Evolutionary conservation across 1,284 basidiomycete species (phyloP).

Genomic region (Pascua sp.): DNA sequence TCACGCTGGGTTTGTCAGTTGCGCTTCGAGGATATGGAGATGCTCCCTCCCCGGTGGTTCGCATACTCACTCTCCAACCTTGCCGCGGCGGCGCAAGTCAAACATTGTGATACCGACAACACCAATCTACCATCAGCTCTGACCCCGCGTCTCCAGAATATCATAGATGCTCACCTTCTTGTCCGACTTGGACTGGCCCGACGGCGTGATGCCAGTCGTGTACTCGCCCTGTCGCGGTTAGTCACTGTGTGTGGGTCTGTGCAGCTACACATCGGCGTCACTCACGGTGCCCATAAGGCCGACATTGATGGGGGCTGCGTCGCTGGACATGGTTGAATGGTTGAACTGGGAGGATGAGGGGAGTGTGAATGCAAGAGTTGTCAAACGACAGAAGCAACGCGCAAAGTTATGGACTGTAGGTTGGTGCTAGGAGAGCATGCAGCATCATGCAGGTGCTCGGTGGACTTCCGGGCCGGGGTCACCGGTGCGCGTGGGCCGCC

Average conservation of each 20-base stretch:
- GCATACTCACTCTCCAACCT: constrained; percentile 56
- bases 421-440: no score
- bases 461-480: no score
- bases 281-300: constrained; percentile 48
- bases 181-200: constrained; percentile 87
- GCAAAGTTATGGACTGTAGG: no score
- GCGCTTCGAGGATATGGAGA: background rate
- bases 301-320: constrained; percentile 39
- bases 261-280: background rate
- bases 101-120: constrained; percentile 87
- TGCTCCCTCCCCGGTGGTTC: no score
- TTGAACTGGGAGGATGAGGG: background rate
- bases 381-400: no score
- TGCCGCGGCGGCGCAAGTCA: constrained; percentile 78
- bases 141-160: no score
- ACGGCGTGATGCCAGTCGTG: constrained; percentile 87
- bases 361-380: background rate
- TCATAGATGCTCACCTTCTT: constrained; percentile 64
- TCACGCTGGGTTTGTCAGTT: constrained; percentile 24
- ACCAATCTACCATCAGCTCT: constrained; percentile 52
- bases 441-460: no score
- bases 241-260: background rate
- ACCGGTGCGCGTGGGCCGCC: no score
- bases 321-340: constrained; percentile 17
- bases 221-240: constrained; percentile 56